A percentile compares a stretch with the other conserved stretches of the same genome.
These are phyloP conservation scores for Arthroderma uncinatum DNA, from an alignment of 2,329 filamentous ascomycete species.

Conservation along the genomic window DNA sequence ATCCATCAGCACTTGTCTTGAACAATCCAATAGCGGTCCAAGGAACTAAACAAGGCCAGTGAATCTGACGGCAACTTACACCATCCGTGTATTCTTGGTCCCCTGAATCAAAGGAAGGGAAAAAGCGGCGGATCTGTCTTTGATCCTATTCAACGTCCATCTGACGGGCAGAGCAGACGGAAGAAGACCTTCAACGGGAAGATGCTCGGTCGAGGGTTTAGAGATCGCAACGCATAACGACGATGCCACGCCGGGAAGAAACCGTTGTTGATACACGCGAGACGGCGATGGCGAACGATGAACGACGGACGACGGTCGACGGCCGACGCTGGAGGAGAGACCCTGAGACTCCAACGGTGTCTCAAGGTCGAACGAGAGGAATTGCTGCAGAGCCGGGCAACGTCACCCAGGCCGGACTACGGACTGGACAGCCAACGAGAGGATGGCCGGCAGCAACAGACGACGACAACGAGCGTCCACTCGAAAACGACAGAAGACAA, in stretches of 20 bases:
- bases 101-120: background rate
- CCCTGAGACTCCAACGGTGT: background rate
- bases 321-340: background rate
- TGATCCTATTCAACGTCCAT: constrained; percentile 10
- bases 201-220: background rate
- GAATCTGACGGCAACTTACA: constrained; percentile 4
- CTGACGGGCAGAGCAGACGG: background rate
- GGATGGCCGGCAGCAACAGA: background rate
- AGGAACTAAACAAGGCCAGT: constrained; percentile 5
- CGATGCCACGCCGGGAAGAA: background rate
- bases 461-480: background rate
- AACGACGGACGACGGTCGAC: too few species aligned
- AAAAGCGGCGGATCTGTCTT: background rate
- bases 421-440: background rate
- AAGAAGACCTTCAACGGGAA: background rate
- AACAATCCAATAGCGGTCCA: background rate
- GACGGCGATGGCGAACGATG: background rate
- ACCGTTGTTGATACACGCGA: background rate
- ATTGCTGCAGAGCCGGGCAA: background rate
- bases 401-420: background rate
- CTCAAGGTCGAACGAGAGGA: background rate
- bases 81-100: background rate
- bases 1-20: background rate
- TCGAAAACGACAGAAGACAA: background rate
- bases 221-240: background rate